Conservation (phyloP, 129 eudicot species). For the Centrapalus pauciflorus region DNA sequence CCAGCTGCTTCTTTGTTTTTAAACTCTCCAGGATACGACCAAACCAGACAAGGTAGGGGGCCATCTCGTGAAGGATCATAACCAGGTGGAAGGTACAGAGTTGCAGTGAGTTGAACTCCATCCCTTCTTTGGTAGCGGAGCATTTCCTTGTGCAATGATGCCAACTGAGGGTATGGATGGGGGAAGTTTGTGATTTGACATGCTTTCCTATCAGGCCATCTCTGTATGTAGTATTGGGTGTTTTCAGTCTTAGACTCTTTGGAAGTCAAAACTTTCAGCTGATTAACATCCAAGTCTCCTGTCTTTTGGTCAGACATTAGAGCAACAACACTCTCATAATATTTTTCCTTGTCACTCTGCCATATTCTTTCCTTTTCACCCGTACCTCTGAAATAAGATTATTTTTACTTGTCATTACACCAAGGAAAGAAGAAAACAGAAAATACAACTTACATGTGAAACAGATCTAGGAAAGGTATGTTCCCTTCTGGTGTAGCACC, state of each 20-base stretch:
- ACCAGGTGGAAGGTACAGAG: constrained; percentile 91
- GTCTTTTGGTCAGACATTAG: constrained; percentile 79
- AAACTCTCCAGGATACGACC: constrained; percentile 99
- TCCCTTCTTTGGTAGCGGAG: constrained; percentile 79
- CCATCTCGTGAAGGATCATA: constrained; percentile 86
- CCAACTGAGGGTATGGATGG: constrained; percentile 93
- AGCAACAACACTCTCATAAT: constrained; percentile 80
- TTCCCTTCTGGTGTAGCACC: constrained; percentile 97
- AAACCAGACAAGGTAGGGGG: constrained; percentile 92
- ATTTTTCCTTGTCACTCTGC: constrained; percentile 93
- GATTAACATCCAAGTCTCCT: constrained; percentile 53
- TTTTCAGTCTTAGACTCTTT: constrained; percentile 96
- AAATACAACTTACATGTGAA: constrained; percentile 69
- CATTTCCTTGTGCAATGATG: constrained; percentile 88
- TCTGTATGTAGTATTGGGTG: constrained; percentile 79
- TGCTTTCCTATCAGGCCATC: constrained; percentile 77
- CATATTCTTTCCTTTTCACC: constrained; percentile 89
- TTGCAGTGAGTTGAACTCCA: constrained; percentile 95
- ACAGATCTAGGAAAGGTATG: constrained; percentile 85
- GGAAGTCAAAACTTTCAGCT: constrained; percentile 66
- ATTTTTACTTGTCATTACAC: no score
- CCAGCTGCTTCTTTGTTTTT: constrained; percentile 95
- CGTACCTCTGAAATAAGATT: constrained; percentile 53
- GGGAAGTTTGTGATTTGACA: constrained; percentile 78
- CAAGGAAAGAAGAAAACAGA: no score